These are phyloP conservation scores for Entophlyctis luteolus DNA, from an alignment of 192 early-diverging fungal species.

Conservation along the genomic window DNA sequence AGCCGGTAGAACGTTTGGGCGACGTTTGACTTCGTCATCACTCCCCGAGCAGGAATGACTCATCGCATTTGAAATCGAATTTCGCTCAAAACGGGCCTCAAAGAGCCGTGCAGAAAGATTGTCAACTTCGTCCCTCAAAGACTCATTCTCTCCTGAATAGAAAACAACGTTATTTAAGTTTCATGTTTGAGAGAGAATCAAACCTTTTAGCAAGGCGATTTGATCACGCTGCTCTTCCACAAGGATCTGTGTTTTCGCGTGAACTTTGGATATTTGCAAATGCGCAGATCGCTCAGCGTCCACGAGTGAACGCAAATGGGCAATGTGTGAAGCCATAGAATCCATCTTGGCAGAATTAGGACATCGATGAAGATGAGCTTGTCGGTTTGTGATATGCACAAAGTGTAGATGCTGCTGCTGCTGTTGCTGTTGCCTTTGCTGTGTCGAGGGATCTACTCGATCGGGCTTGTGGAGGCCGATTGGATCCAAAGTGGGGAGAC, in stretches of 20 bases:
- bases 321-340: neutral
- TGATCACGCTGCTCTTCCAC: constrained; percentile 4
- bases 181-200: neutral
- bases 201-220: neutral
- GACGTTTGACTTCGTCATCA: neutral
- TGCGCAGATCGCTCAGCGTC: constrained; percentile 1
- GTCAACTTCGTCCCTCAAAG: constrained; percentile 2
- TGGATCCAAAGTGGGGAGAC: no score
- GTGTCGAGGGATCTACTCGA: no score
- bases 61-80: no score
- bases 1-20: neutral
- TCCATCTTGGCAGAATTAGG: constrained; percentile 1
- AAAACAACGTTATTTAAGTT: no score
- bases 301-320: neutral
- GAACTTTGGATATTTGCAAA: neutral
- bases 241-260: neutral
- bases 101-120: neutral
- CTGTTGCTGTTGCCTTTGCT: no score
- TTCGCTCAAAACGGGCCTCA: neutral
- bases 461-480: no score
- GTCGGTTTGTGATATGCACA: no score
- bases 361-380: neutral
- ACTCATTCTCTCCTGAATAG: no score
- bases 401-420: no score
- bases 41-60: no score